These are phyloP conservation scores for Coelastrella sp. DNA, from an alignment of 139 green algal species.

Conservation along the genomic window DNA sequence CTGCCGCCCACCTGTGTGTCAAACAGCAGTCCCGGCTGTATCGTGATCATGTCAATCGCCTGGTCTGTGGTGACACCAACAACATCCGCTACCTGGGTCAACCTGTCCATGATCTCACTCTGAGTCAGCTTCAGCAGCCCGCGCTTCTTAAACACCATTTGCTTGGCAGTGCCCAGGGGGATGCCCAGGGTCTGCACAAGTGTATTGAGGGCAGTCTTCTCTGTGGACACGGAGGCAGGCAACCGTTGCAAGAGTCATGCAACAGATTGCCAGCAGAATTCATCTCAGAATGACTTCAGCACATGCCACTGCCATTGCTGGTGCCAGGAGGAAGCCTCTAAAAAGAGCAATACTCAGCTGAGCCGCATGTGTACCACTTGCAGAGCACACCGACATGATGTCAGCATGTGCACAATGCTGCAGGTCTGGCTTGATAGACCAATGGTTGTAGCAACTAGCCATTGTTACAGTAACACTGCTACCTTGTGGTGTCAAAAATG, in stretches of 20 bases:
- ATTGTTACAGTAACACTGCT: no score
- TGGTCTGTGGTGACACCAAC: conserved; percentile 64
- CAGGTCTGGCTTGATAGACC: no score
- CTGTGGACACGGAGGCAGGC: neutral
- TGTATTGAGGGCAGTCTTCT: neutral
- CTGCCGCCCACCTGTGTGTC: conserved; percentile 53
- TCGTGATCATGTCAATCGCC: conserved; percentile 58
- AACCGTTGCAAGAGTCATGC: neutral
- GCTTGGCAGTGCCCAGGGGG: conserved; percentile 50
- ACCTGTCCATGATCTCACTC: conserved; percentile 45
- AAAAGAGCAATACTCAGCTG: no score
- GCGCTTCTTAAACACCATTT: conserved; percentile 65
- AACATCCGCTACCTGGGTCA: conserved; percentile 48
- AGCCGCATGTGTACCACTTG: no score
- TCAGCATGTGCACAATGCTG: no score
- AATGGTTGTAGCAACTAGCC: no score
- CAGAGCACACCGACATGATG: no score
- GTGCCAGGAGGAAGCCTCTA: no score
- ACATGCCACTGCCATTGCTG: no score
- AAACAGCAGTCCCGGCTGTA: conserved; percentile 63
- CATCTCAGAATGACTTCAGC: neutral
- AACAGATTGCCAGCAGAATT: neutral
- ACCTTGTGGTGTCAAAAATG: no score
- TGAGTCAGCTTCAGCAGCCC: conserved; percentile 52
- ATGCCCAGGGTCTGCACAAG: conserved; percentile 47